Evolutionary conservation across 2,329 filamentous ascomycete species (phyloP), one percentile per base, ranked within the genome.

Genomic region (Fusarium cyanostomum): DNA sequence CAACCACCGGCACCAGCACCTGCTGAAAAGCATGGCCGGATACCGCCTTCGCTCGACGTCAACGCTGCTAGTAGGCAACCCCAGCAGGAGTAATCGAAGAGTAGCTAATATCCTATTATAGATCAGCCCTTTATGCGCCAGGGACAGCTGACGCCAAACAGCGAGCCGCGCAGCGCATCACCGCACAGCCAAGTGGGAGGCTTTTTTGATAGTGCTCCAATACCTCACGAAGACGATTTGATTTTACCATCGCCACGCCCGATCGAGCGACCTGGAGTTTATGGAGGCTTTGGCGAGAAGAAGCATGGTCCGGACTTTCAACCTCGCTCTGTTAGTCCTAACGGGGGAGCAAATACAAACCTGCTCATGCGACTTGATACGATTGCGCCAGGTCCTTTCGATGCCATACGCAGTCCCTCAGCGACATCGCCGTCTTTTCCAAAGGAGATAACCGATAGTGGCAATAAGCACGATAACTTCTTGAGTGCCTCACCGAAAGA

Each of bases 331-430:
- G 44, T 65, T 31, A 68, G 67, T 33, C 66, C 72, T 37, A 67
- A 56, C 13, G 62, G 61, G 18, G 46, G 55, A 44, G 41, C 65
- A 26, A 67, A 69, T 42, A 64, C 73, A 7, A 79, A 71, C 33
- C 69, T 92, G 26, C 70, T 90, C 66, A 82, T 85, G 61, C 84
- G 86, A 48, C 86, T 91, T 81, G 84, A 91, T 65, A 83, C 79
- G 8, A 89, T 91, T 69, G 82, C 86, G 2, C 86, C 89, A 1
- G 89, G 87, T 0, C 89, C 89, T 0, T 91, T 92, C 67, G 86
- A 87, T 62, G 73, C 81, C 28, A 76, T 71, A 62, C 75, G 77
- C 64, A 77, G 75, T 34, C 70, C 74, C 27, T 71, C 75, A 4
- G 55, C 64, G 24, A 67, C 65, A n/a, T 69, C 72, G 12, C 78